Conservation (phyloP, 208 protist genomes). For the Balamuthia mandrillaris region DNA sequence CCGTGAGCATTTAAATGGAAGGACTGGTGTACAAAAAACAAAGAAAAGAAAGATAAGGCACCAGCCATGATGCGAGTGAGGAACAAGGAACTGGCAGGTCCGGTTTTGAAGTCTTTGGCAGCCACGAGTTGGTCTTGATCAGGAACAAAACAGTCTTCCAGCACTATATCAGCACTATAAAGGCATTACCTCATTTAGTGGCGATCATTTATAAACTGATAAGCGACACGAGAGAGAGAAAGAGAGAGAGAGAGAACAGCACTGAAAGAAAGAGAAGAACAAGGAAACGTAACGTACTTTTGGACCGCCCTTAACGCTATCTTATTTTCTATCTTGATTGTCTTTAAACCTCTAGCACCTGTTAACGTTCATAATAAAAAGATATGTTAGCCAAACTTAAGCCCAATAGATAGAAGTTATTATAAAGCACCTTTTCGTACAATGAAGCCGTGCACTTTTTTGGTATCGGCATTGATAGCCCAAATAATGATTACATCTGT, state of each 20-base stretch:
- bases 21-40: not conserved
- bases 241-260: not conserved
- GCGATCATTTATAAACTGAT: too few species aligned
- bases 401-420: too few species aligned
- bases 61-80: not conserved
- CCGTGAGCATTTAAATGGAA: not conserved
- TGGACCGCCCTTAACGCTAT: constrained; percentile 44
- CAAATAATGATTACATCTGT: constrained; percentile 47
- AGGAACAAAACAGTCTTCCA: constrained; percentile 38
- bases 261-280: not conserved
- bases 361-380: too few species aligned
- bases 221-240: too few species aligned
- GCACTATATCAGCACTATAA: constrained; percentile 46
- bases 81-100: not conserved
- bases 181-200: too few species aligned
- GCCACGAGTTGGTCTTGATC: constrained; percentile 2
- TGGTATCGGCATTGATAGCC: constrained; percentile 40
- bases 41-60: not conserved
- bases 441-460: constrained; percentile 46
- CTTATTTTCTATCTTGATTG: constrained; percentile 47
- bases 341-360: not conserved
- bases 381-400: too few species aligned
- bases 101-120: constrained; percentile 36
- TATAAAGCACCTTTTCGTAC: constrained; percentile 38
- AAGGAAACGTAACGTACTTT: constrained; percentile 28